Conservation (phyloP, 306 rosid species). For the Delonix regia region DNA sequence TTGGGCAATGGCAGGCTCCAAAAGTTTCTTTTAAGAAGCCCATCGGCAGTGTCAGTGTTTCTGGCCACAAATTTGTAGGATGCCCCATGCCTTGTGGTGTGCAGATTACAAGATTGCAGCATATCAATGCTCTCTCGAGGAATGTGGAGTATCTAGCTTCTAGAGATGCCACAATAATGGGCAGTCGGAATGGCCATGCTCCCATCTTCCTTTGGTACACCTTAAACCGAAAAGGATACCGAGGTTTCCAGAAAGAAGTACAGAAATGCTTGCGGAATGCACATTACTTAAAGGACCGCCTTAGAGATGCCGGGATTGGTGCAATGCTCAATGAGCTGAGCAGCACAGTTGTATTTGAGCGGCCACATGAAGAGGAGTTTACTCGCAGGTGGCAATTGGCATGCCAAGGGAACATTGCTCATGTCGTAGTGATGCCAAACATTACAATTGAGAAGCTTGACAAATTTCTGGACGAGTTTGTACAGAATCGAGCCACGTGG, state of each 20-base stretch:
- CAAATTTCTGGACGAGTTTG: conserved; percentile 47
- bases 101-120: conserved; percentile 58
- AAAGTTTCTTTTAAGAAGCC: conserved; percentile 61
- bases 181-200: conserved; percentile 65
- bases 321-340: conserved; percentile 65
- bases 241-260: conserved; percentile 63
- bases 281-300: conserved; percentile 55
- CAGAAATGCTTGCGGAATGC: conserved; percentile 61
- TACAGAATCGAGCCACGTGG: conserved; percentile 48
- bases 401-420: conserved; percentile 60
- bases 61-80: conserved; percentile 67
- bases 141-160: conserved; percentile 64
- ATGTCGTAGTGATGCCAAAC: conserved; percentile 65
- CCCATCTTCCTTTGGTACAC: conserved; percentile 69
- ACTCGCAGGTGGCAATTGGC: conserved; percentile 61
- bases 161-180: conserved; percentile 65
- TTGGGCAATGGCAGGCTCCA: conserved; percentile 53
- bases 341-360: conserved; percentile 64
- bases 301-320: conserved; percentile 49
- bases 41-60: conserved; percentile 62
- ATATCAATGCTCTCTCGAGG: conserved; percentile 53
- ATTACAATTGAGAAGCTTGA: conserved; percentile 58
- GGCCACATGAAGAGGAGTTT: conserved; percentile 60
- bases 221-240: conserved; percentile 58
- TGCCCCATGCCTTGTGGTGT: conserved; percentile 71